phyloP scores from a whole-genome alignment of 2,329 filamentous ascomycete species.

The Coniochaeta ligniaria region DNA sequence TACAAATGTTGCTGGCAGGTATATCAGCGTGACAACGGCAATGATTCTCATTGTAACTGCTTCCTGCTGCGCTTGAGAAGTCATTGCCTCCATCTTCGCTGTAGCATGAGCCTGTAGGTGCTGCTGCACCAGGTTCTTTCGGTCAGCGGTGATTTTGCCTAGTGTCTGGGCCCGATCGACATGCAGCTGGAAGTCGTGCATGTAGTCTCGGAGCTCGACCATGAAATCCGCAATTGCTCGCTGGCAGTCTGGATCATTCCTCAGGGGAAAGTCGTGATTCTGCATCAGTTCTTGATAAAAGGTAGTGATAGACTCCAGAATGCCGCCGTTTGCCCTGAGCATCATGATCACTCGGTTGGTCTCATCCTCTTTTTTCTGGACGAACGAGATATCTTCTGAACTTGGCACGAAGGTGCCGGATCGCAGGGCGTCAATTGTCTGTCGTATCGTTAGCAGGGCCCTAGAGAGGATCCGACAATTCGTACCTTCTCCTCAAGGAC shows the following conservation, averaged over 20 bases:
- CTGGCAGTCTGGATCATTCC: constrained; percentile 6
- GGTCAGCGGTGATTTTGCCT: constrained; percentile 22
- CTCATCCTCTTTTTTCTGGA: constrained; percentile 30
- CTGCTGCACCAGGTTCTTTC: constrained; percentile 26
- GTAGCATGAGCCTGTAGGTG: constrained; percentile 23
- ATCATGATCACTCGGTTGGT: constrained; percentile 26
- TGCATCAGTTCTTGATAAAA: constrained; percentile 19
- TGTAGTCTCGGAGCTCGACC: constrained; percentile 23
- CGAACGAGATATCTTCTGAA: constrained; percentile 20
- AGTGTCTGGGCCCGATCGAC: constrained; percentile 23
- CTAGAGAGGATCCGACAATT: background rate
- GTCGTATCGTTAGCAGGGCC: constrained; percentile 9
- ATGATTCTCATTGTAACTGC: constrained; percentile 19
- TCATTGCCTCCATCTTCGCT: constrained; percentile 18
- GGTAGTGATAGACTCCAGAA: constrained; percentile 20
- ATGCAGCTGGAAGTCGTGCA: constrained; percentile 26
- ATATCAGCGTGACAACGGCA: constrained; percentile 19
- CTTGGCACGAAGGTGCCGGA: background rate
- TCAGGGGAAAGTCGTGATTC: constrained; percentile 16
- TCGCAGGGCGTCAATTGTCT: background rate
- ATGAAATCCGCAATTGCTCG: constrained; percentile 18
- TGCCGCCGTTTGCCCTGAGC: constrained; percentile 27
- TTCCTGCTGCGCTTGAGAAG: constrained; percentile 16
- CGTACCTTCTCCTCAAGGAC: constrained; percentile 8
- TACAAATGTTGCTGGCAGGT: constrained; percentile 20